phyloP scores from a whole-genome alignment of 2,329 filamentous ascomycete species.

The Botrytis porri region DNA sequence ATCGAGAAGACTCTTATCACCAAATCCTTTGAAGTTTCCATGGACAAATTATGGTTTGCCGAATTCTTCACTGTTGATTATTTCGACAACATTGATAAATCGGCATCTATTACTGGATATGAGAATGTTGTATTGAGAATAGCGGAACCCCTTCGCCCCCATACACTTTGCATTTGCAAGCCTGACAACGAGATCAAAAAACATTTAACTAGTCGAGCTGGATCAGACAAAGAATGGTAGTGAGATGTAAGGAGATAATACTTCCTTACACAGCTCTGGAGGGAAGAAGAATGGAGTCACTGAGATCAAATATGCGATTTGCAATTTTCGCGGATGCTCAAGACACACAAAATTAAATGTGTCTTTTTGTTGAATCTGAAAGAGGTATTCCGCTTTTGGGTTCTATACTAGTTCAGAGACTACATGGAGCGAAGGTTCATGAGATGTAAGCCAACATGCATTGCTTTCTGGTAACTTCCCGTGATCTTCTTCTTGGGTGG shows the following conservation, averaged over 20 bases:
- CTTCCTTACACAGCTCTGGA: background rate
- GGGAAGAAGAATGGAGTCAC: too few species aligned
- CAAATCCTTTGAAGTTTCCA: background rate
- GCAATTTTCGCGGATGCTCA: background rate
- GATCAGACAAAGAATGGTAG: background rate
- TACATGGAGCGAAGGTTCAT: background rate
- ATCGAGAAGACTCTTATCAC: background rate
- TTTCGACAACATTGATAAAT: fast-evolving
- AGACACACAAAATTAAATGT: background rate
- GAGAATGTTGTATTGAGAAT: background rate
- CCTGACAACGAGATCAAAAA: background rate
- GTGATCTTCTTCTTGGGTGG: conserved; percentile 50
- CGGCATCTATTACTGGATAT: background rate
- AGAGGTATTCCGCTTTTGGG: fast-evolving
- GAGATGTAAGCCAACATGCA: too few species aligned
- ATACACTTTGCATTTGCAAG: background rate
- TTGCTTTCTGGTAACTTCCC: background rate
- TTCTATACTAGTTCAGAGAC: too few species aligned
- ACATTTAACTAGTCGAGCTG: background rate
- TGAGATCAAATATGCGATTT: background rate
- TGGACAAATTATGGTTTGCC: background rate
- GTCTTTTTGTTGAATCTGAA: background rate
- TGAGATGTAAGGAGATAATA: background rate
- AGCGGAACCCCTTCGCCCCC: background rate
- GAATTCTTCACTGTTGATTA: background rate